phyloP scores from a whole-genome alignment of 306 rosid genomes.

The Prunus padus region DNA sequence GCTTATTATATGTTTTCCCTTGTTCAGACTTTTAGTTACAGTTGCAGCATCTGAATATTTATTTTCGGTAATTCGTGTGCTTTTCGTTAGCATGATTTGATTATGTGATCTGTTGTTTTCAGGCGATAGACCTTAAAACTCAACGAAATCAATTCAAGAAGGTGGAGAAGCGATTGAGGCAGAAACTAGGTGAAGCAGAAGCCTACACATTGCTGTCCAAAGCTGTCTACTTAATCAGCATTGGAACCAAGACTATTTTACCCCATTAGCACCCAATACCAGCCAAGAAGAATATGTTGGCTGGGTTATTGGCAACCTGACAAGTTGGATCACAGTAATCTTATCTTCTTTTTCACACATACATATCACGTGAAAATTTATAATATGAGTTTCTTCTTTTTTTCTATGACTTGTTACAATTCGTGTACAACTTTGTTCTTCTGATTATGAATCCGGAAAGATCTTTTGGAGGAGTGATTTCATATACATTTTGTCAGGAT shows the following conservation, averaged over 20 bases:
- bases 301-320: constrained; percentile 40
- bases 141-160: constrained; percentile 44
- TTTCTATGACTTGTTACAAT: no score
- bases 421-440: no score
- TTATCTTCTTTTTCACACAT: no score
- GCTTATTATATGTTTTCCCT: not conserved
- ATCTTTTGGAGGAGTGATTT: no score
- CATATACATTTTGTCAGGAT: constrained; percentile 9
- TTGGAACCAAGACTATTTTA: constrained; percentile 17
- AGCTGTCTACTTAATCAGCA: constrained; percentile 43
- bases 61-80: no score
- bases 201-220: constrained; percentile 30
- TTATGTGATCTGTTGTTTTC: not conserved
- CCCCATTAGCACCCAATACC: not conserved
- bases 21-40: no score
- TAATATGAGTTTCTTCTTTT: not conserved
- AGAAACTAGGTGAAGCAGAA: constrained; percentile 35
- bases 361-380: no score
- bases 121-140: constrained; percentile 44
- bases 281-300: constrained; percentile 24
- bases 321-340: constrained; percentile 26
- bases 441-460: no score
- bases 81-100: no score
- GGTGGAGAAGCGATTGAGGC: constrained; percentile 25
- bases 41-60: no score